Evolutionary conservation across 148 eudicot genomes (phyloP), one percentile per base, ranked within the genome.

Genomic region (Vaccinium corymbosum): DNA sequence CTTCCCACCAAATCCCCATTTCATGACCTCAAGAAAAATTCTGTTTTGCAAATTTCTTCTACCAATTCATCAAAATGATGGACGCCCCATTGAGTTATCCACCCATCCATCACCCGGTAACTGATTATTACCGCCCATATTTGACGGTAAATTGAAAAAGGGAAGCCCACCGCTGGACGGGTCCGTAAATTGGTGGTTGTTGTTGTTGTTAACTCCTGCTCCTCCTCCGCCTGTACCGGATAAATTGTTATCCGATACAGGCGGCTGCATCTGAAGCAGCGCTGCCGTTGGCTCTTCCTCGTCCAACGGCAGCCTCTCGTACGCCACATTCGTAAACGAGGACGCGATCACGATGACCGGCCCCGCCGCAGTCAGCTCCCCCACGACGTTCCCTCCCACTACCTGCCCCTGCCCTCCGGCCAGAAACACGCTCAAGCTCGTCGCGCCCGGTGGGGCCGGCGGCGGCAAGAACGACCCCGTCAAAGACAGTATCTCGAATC

Each of bases 391-490:
- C 49, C 90, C 90, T 13, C 90, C 90, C 2, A 89, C 89, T 3
- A 89, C 89, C 76, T 89, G 90, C 2, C 90, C 90, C 68, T 89
- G 90, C 22, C 90, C 90, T 6, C 90, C 90, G 38, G 90, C 87
- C 25, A 89, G 70, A 48, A 82, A 89, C 46, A 89, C 83, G 0
- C 87, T 89, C 82, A 89, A 59, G 79, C 90, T 89, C 42, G 90
- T 89, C 7, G 90, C 90, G 0, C 90, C 90, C 3, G 90, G 90
- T 11, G 90, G 90, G 0, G 90, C 90, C 20, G 90, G 90, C 3
- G 90, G 87, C 0, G 90, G 90, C 77, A 89, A 48, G 52, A 89
- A 89, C 19, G 91, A 89, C 0, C 91, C 91, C 2, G 90, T 87
- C 6, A 89, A 53, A 5, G 91, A 89, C 5, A 89, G 68, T 22